Evolutionary conservation across 2,329 filamentous ascomycete genomes (phyloP).

Genomic region (Colletotrichum costaricense): DNA sequence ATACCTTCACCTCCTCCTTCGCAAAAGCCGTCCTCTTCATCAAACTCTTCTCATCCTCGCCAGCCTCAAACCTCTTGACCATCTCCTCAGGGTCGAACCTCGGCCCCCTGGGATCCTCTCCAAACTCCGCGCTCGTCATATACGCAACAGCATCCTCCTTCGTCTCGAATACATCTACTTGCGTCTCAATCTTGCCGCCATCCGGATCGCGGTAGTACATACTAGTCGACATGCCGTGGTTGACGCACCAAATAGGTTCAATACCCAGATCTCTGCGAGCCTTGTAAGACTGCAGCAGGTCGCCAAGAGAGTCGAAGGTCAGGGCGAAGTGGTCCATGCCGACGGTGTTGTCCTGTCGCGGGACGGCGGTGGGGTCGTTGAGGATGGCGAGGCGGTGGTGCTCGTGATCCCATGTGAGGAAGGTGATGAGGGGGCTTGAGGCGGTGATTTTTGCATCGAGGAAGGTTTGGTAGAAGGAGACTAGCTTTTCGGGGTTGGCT

Average conservation of each 20-base stretch:
- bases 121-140: constrained; percentile 50
- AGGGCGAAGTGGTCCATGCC: constrained; percentile 58
- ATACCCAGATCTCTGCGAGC: constrained; percentile 50
- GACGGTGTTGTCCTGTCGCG: constrained; percentile 39
- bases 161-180: constrained; percentile 56
- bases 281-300: constrained; percentile 49
- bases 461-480: constrained; percentile 50
- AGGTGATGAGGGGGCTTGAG: constrained; percentile 44
- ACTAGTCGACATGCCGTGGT: constrained; percentile 59
- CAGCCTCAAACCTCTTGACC: constrained; percentile 15
- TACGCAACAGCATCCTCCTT: constrained; percentile 50
- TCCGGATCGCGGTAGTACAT: constrained; percentile 63
- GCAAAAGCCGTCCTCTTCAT: background rate
- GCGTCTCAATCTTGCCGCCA: constrained; percentile 58
- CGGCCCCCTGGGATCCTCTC: constrained; percentile 48
- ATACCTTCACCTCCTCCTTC: background rate
- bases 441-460: constrained; percentile 45
- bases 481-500: constrained; percentile 37
- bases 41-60: constrained; percentile 12
- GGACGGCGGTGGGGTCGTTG: constrained; percentile 39
- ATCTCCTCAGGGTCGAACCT: constrained; percentile 21
- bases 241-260: constrained; percentile 54
- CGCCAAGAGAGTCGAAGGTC: constrained; percentile 47
- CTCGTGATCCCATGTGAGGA: constrained; percentile 58
- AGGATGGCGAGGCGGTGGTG: constrained; percentile 60